Evolutionary conservation across 352 stramenopile species (phyloP), one percentile per base, ranked within the genome.

Genomic region (Phytophthora vignae): DNA sequence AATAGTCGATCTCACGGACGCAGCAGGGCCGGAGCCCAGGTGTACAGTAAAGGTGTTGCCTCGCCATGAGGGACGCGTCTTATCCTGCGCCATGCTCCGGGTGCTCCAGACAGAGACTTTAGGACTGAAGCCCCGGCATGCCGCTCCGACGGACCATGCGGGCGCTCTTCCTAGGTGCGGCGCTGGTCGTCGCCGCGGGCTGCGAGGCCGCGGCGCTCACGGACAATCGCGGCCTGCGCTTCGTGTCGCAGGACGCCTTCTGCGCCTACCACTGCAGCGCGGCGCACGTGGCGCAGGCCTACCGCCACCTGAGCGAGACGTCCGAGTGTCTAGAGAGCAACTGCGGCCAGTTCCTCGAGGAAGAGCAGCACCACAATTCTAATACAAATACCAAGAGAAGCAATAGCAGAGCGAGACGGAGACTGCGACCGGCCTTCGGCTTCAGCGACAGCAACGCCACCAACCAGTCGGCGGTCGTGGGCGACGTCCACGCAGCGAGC

Each of bases 231-330:
- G 84, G 81, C 0, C 69, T 92, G 50, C 57, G 59, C n/a, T 92
- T 92, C 67, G 70, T 79, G 12, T 81, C 77, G 12, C 56, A 60
- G 12, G 70, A 79, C 5, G 81, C 81, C 19, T 88, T 92, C 60
- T 92, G 85, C 61, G 66, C 55, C 31, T 92, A 83, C 64, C 85
- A 92, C 74, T 92, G 85, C 74, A 85, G 75, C 44, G 6, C 67
- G n/a, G 64, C 73, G 31, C 85, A 91, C 62, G 78, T 84, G 17
- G 53, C 63, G 9, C 76, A 77, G 31, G 77, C 56, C 9, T 86
- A 85, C 55, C 70, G 77, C n/a, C 69, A 85, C 21, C 61, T 90
- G 27, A 67, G 69, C 14, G 67, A 57, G 4, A 53, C 40, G 19
- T 84, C 70, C 25, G 79, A 90, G 59, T 90, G 83, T 62, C 40